A percentile compares a stretch with the other conserved stretches of the same genome.
These are phyloP conservation scores for Pythium oligandrum DNA, from an alignment of 352 stramenopile species.

Conservation along the genomic window DNA sequence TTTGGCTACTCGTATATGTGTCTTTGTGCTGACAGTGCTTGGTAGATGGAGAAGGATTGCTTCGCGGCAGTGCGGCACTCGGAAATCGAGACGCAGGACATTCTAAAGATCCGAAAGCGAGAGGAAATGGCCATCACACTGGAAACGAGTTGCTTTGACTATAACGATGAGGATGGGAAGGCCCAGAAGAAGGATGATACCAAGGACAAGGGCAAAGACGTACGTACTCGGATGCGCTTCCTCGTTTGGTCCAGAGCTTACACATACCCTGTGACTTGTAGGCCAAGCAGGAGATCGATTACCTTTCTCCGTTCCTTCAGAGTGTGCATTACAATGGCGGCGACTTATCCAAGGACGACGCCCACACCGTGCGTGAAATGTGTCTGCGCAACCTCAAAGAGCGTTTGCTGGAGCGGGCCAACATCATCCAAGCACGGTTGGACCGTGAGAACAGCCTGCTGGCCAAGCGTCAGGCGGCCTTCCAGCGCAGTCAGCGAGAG, in stretches of 20 bases:
- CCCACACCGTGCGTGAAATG: slow-evolving; percentile 79
- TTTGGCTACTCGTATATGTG: background rate
- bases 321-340: slow-evolving; percentile 46
- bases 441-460: slow-evolving; percentile 91
- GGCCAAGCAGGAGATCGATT: slow-evolving; percentile 85
- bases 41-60: slow-evolving; percentile 87
- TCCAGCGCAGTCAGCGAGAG: slow-evolving; percentile 90
- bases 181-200: slow-evolving; percentile 55
- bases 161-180: slow-evolving; percentile 57
- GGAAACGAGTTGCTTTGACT: slow-evolving; percentile 85
- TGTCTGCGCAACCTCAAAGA: slow-evolving; percentile 93
- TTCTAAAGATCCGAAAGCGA: slow-evolving; percentile 84
- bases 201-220: slow-evolving; percentile 61
- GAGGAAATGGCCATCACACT: slow-evolving; percentile 85
- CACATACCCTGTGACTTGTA: slow-evolving; percentile 8
- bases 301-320: slow-evolving; percentile 92
- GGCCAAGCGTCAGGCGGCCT: slow-evolving; percentile 89
- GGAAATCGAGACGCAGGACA: slow-evolving; percentile 89
- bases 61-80: slow-evolving; percentile 81
- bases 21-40: slow-evolving; percentile 3
- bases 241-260: background rate
- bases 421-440: slow-evolving; percentile 93
- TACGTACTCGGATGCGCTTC: slow-evolving; percentile 20
- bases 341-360: slow-evolving; percentile 80
- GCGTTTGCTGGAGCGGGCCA: slow-evolving; percentile 89